Conservation (phyloP, 345 rosid genomes). For the Ailanthus altissimus region DNA sequence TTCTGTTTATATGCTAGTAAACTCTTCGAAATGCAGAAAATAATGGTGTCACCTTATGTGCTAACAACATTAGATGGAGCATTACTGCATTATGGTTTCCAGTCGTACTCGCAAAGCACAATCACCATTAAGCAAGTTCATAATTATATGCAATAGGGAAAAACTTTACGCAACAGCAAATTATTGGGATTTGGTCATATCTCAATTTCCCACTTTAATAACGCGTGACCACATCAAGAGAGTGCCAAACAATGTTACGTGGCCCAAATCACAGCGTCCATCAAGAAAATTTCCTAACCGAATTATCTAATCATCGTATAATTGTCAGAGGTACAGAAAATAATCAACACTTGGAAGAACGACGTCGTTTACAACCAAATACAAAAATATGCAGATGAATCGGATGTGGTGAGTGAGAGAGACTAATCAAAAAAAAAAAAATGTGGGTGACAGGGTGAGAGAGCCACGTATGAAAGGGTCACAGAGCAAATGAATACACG, state of each 20-base stretch:
- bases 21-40: neutral
- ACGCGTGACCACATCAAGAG: neutral
- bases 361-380: slow-evolving; percentile 8
- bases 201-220: slow-evolving; percentile 2
- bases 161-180: slow-evolving; percentile 30
- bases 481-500: neutral
- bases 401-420: no score
- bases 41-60: slow-evolving; percentile 15
- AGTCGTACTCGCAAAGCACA: slow-evolving; percentile 1
- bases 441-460: no score
- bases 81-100: slow-evolving; percentile 7
- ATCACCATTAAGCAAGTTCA: slow-evolving; percentile 10
- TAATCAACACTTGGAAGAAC: neutral
- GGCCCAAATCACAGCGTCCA: neutral
- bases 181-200: neutral
- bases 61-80: neutral
- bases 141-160: slow-evolving; percentile 9
- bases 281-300: neutral
- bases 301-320: no score
- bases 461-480: neutral
- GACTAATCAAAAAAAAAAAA: no score
- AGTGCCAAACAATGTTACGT: neutral
- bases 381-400: neutral
- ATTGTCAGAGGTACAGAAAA: neutral
- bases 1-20: neutral